Conservation (phyloP, 2,329 filamentous ascomycete species). For the Penicillium sp. region DNA sequence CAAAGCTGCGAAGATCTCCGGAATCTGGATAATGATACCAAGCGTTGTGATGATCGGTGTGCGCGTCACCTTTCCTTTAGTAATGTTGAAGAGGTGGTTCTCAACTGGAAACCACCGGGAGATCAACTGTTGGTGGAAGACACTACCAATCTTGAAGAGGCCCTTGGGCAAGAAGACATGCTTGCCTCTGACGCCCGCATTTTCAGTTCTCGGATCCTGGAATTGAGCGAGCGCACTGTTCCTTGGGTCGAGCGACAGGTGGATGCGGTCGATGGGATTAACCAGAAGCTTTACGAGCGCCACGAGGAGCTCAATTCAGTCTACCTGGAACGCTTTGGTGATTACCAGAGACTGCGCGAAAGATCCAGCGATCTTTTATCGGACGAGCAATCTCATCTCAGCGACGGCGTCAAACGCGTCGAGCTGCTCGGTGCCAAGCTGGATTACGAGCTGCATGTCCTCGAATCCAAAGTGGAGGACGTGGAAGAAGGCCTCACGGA, state of each 20-base stretch:
- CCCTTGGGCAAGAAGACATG: constrained; percentile 40
- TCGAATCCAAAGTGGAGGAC: constrained; percentile 79
- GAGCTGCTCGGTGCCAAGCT: constrained; percentile 79
- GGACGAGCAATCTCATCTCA: constrained; percentile 66
- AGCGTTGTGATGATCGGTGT: constrained; percentile 32
- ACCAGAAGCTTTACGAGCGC: constrained; percentile 61
- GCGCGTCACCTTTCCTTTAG: constrained; percentile 49
- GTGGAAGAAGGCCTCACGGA: constrained; percentile 78
- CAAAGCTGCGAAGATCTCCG: constrained; percentile 37
- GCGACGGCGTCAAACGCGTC: constrained; percentile 72
- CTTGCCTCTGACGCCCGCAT: constrained; percentile 37
- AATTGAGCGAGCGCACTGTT: constrained; percentile 37
- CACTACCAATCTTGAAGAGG: constrained; percentile 41
- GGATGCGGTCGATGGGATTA: constrained; percentile 55
- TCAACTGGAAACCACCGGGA: constrained; percentile 35
- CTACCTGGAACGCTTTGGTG: constrained; percentile 68
- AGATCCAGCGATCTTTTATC: constrained; percentile 67
- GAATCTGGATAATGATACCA: constrained; percentile 14
- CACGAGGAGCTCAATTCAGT: constrained; percentile 64
- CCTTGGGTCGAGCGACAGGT: constrained; percentile 47
- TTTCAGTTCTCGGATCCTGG: constrained; percentile 37
- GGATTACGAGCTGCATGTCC: constrained; percentile 82
- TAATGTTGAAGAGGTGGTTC: constrained; percentile 46
- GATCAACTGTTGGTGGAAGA: constrained; percentile 29
- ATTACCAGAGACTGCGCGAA: constrained; percentile 66